Evolutionary conservation across 1,139 yeast genomes (phyloP).

Genomic region (Hanseniaspora sp.): DNA sequence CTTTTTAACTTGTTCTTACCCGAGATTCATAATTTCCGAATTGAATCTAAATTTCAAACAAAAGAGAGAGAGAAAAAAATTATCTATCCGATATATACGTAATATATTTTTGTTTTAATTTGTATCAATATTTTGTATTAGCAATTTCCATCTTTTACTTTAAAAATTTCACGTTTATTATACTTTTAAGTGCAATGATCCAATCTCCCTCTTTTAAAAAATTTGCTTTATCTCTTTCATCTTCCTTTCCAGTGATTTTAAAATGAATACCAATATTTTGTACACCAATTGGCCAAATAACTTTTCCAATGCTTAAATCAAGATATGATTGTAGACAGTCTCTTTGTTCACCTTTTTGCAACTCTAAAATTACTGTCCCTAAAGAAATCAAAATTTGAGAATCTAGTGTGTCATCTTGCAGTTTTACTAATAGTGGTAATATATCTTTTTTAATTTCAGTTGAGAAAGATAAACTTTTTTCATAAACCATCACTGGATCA

Average conservation of each 20-base stretch:
- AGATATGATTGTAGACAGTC: conserved; percentile 62
- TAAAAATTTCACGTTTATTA: conserved; percentile 46
- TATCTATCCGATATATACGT: no score
- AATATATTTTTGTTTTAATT: no score
- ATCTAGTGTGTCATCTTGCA: conserved; percentile 41
- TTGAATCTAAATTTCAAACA: no score
- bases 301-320: conserved; percentile 72
- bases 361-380: conserved; percentile 46
- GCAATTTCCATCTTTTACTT: not conserved
- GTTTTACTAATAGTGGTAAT: conserved; percentile 47
- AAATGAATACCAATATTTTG: conserved; percentile 71
- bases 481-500: conserved; percentile 27
- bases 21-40: no score
- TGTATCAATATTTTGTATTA: no score
- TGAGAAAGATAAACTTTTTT: conserved; percentile 37
- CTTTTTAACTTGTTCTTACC: no score
- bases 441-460: conserved; percentile 52
- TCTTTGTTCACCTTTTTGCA: conserved; percentile 45
- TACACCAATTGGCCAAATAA: conserved; percentile 90
- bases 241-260: conserved; percentile 44
- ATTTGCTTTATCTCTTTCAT: conserved; percentile 39
- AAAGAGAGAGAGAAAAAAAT: no score
- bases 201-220: conserved; percentile 73
- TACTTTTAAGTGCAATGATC: conserved; percentile 63
- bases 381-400: conserved; percentile 44